Conservation (phyloP, 768 basidiomycete species). For the Kockovaella imperatae region DNA sequence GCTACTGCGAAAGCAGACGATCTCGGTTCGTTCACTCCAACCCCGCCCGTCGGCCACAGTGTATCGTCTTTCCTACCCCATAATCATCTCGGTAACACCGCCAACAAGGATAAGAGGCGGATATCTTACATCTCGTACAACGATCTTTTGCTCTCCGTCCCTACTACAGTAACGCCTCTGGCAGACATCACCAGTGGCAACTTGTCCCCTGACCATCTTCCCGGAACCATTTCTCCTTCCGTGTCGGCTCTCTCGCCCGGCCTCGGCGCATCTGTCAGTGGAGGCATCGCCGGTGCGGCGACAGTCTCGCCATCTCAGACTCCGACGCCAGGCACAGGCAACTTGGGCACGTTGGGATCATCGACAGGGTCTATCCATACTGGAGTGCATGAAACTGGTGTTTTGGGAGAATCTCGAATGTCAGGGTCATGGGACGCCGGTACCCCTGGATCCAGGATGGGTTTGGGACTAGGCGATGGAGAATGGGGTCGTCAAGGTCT, state of each 20-base stretch:
- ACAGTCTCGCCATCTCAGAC: too few species aligned
- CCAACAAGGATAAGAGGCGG: conserved; percentile 27
- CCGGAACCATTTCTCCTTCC: conserved; percentile 48
- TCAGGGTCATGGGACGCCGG: conserved; percentile 7
- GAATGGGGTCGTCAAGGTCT: conserved; percentile 84
- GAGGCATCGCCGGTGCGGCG: background rate
- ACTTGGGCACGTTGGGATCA: too few species aligned
- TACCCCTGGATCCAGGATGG: conserved; percentile 32
- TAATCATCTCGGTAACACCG: conserved; percentile 12
- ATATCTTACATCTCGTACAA: conserved; percentile 79
- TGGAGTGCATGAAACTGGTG: background rate
- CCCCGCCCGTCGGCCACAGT: background rate
- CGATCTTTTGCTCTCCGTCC: conserved; percentile 71
- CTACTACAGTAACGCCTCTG: conserved; percentile 62
- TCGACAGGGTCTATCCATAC: too few species aligned
- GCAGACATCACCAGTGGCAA: conserved; percentile 60
- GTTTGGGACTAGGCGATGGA: conserved; percentile 59
- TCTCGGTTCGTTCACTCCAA: background rate
- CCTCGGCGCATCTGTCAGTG: conserved; percentile 1
- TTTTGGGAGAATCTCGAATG: background rate
- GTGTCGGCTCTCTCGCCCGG: conserved; percentile 20
- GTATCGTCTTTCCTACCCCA: background rate
- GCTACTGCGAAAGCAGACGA: background rate
- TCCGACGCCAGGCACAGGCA: too few species aligned
- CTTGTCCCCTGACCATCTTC: conserved; percentile 60